Base-by-base conservation (phyloP, 495 filamentous ascomycete genomes). In the Penicillium canescens region DNA sequence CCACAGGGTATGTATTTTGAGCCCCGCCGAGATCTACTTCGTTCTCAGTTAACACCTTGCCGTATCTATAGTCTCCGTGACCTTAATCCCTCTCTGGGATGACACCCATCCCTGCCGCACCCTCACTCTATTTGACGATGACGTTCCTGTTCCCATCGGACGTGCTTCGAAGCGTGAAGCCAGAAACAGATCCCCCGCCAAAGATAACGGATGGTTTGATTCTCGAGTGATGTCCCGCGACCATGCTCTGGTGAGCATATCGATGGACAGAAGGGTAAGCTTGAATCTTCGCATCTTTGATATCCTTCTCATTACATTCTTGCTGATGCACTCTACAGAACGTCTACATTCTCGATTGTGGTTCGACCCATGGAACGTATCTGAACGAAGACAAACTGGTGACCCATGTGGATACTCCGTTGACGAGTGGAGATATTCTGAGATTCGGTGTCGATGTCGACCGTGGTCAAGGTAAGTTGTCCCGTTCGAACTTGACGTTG, bases 161-260 rank as follows among this genome's bases (percentile, higher is more conserved):
- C 76, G 86, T 59, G 73, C 83, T 12, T 89, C 86, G 2, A 83
- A 82, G 56, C 82, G 78, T 36, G 68, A 75, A 12, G 57, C 41
- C 26, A 85, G 85, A 66, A 76, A 79, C 47, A 72, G 86, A 9
- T 36, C 68, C 8, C 72, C 79, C 13, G 63, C 66, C 21, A 33
- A 37, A 3, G 66, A 85, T 48, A 96, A 95, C 71, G 86, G 76
- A 9, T 89, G 83, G 77, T 90, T 92, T 54, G 82, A 92, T 31
- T 91, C 84, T 59, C 82, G 89, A 0, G 89, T 95, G 21, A 87
- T 96, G 79, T 94, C 89, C 24, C 79, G 91, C 26, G 67, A 82
- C 9, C 91, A 96, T 73, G 91, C 90, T 10, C 70, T 79, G 45
- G 60, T 96, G 8, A 52, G 61, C 10, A 70, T 78, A 10, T 63